Conservation (phyloP, 2,329 filamentous ascomycete genomes). For the Cladosporium sp. region DNA sequence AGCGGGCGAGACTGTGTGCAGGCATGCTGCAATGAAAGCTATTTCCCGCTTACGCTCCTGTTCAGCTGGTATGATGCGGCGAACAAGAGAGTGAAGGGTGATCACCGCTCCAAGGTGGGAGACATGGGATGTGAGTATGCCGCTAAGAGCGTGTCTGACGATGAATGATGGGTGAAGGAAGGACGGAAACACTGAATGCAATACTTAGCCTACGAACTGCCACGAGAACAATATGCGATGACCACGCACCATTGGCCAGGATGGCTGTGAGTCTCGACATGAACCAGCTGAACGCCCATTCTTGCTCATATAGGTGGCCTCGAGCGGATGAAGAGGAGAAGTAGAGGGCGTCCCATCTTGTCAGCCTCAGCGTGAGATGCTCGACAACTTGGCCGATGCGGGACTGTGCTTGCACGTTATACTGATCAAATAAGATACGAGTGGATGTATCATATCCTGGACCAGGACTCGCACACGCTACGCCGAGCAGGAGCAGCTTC, state of each 20-base stretch:
- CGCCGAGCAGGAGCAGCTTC: slow-evolving; percentile 66
- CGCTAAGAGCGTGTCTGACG: slow-evolving; percentile 51
- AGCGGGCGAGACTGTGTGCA: slow-evolving; percentile 84
- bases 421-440: slow-evolving; percentile 48
- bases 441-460: slow-evolving; percentile 78
- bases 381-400: slow-evolving; percentile 25
- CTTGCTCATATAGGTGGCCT: slow-evolving; percentile 74
- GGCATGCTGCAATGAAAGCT: slow-evolving; percentile 66
- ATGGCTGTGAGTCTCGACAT: slow-evolving; percentile 49
- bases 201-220: slow-evolving; percentile 32
- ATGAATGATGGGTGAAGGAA: slow-evolving; percentile 24
- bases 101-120: slow-evolving; percentile 76
- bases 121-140: slow-evolving; percentile 67
- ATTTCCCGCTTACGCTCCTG: slow-evolving; percentile 42
- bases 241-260: slow-evolving; percentile 44
- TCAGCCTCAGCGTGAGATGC: slow-evolving; percentile 58
- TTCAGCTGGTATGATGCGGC: slow-evolving; percentile 52
- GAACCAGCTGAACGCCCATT: slow-evolving; percentile 76
- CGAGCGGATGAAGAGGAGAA: slow-evolving; percentile 63
- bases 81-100: slow-evolving; percentile 66
- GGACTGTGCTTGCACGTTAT: slow-evolving; percentile 19
- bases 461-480: slow-evolving; percentile 60
- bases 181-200: slow-evolving; percentile 25
- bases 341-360: slow-evolving; percentile 81
- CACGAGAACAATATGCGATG: slow-evolving; percentile 19